Percentiles rank a stretch among this genome's conserved stretches.
phyloP scores from a whole-genome alignment of 202 grass and related monocot genomes.

The Carex arenaria region DNA sequence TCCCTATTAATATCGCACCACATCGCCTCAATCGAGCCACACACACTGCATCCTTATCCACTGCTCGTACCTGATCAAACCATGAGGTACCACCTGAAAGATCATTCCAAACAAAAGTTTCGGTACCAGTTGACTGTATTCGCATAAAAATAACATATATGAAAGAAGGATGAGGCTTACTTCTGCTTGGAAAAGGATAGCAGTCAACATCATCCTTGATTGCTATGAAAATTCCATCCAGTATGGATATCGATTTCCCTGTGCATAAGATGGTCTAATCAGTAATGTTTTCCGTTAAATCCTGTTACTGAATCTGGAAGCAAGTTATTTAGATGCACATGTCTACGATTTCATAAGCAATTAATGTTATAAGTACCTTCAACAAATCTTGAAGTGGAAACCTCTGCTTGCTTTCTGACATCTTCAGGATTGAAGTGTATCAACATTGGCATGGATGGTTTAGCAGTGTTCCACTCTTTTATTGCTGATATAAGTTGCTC shows the following conservation, averaged over 20 bases:
- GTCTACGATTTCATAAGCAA: conserved; percentile 2
- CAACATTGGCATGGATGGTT: conserved; percentile 72
- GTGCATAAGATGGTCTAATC: conserved; percentile 2
- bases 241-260: conserved; percentile 69
- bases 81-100: conserved; percentile 71
- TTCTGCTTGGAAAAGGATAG: conserved; percentile 78
- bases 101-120: conserved; percentile 14
- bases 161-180: conserved; percentile 36
- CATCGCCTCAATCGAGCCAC: conserved; percentile 80
- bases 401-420: conserved; percentile 78
- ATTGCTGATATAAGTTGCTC: conserved; percentile 66
- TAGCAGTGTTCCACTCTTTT: conserved; percentile 58
- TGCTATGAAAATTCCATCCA: conserved; percentile 84
- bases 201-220: conserved; percentile 97
- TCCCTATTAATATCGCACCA: conserved; percentile 88
- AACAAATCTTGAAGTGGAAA: conserved; percentile 70
- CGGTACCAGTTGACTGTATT: background rate
- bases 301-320: background rate
- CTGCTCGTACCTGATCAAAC: conserved; percentile 53
- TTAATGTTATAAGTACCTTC: conserved; percentile 36
- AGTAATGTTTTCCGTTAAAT: background rate
- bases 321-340: background rate
- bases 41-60: conserved; percentile 62
- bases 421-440: conserved; percentile 59
- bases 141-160: background rate